These are phyloP conservation scores for Dothideomycetidae sp. DNA, from an alignment of 2,329 filamentous ascomycete genomes.

Conservation along the genomic window DNA sequence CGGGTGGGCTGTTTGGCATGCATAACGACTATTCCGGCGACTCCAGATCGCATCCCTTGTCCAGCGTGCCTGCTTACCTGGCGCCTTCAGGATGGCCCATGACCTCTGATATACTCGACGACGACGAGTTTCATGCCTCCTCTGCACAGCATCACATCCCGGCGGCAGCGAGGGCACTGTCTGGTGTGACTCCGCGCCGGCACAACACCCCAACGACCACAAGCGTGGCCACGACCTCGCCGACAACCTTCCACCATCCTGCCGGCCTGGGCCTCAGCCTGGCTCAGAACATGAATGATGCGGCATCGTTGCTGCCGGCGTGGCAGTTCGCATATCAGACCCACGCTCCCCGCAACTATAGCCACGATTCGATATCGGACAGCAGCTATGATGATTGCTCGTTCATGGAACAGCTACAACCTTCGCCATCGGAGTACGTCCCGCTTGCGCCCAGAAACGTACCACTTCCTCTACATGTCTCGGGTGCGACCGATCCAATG, in stretches of 20 bases:
- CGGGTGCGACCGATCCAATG: constrained; percentile 27
- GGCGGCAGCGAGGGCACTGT: constrained; percentile 5
- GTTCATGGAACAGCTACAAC: constrained; percentile 29
- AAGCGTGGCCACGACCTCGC: constrained; percentile 14
- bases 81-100: constrained; percentile 5
- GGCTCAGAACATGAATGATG: constrained; percentile 14
- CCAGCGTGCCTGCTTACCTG: constrained; percentile 8
- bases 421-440: constrained; percentile 35
- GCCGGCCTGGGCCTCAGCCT: constrained; percentile 21
- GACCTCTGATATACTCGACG: constrained; percentile 9
- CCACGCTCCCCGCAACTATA: constrained; percentile 19
- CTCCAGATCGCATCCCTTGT: constrained; percentile 3
- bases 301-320: constrained; percentile 21
- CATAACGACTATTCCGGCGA: constrained; percentile 9
- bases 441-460: constrained; percentile 26
- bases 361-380: constrained; percentile 22
- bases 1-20: constrained; percentile 9
- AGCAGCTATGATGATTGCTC: constrained; percentile 24
- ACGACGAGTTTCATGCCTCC: constrained; percentile 8
- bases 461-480: constrained; percentile 21
- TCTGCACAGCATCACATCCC: constrained; percentile 3
- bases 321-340: constrained; percentile 29
- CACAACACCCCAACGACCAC: constrained; percentile 18
- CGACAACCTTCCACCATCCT: constrained; percentile 19
- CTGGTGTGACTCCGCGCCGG: constrained; percentile 4